Percentiles rank a stretch among this genome's conserved stretches.
These are phyloP conservation scores for Phialophora chinensis DNA, from an alignment of 2,329 filamentous ascomycete genomes.

Conservation along the genomic window DNA sequence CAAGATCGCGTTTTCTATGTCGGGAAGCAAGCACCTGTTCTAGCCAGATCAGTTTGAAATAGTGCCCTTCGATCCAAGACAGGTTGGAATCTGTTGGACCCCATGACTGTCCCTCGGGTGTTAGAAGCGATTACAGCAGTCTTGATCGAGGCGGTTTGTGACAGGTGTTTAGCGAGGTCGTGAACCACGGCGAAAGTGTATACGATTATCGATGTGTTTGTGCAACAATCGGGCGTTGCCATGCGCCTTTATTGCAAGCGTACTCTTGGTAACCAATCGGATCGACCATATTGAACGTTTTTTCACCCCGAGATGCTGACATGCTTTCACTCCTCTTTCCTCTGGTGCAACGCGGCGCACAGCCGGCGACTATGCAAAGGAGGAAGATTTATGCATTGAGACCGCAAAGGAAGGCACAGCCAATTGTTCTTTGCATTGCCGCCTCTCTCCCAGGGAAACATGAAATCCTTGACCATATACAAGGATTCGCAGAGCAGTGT, in stretches of 20 bases:
- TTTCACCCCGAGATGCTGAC: neutral
- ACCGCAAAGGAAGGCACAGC: neutral
- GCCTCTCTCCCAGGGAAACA: neutral
- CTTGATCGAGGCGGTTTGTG: slow-evolving; percentile 14
- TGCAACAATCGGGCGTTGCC: slow-evolving; percentile 1
- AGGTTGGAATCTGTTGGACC: slow-evolving; percentile 5
- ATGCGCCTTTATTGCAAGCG: neutral
- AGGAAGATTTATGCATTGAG: neutral
- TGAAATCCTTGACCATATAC: neutral
- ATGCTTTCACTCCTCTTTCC: neutral
- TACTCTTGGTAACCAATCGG: slow-evolving; percentile 17
- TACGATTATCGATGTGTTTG: slow-evolving; percentile 3
- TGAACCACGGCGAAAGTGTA: neutral
- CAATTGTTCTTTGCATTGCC: neutral
- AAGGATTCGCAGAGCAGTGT: neutral
- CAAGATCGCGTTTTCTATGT: neutral
- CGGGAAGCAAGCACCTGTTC: slow-evolving; percentile 8
- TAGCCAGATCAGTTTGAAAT: slow-evolving; percentile 18
- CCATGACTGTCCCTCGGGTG: neutral
- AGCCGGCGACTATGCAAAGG: neutral
- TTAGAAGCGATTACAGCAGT: slow-evolving; percentile 1
- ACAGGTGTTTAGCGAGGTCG: slow-evolving; percentile 15
- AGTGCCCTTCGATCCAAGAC: neutral
- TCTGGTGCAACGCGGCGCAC: neutral
- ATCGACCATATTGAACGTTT: neutral